A percentile compares a stretch with the other conserved stretches of the same genome.
Conservation (phyloP, 129 eudicot genomes). For the Gnaphalium uliginosum region DNA sequence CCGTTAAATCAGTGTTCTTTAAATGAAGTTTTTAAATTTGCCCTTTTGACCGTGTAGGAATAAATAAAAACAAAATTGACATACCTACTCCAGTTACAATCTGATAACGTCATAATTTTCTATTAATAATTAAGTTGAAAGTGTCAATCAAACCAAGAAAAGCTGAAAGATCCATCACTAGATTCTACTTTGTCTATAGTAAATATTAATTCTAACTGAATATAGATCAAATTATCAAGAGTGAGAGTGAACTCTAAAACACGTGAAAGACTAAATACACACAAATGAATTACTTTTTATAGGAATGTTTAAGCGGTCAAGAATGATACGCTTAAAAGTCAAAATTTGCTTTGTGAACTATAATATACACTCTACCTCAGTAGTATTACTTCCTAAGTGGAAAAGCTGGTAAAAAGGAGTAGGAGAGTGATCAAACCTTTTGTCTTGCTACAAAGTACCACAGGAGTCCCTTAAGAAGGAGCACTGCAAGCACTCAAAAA, state of each 20-base stretch:
- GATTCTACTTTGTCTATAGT: neutral
- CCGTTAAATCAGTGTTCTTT: neutral
- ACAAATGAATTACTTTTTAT: neutral
- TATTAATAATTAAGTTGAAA: neutral
- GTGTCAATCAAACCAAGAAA: conserved; percentile 1
- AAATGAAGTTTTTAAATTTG: neutral
- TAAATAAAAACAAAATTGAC: neutral
- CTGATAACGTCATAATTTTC: neutral
- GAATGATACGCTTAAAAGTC: neutral
- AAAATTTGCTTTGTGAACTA: too few species aligned
- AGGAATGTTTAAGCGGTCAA: neutral
- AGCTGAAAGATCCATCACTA: neutral
- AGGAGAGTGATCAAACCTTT: neutral
- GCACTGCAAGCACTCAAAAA: conserved; percentile 27
- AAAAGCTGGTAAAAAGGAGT: neutral
- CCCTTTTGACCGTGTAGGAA: neutral
- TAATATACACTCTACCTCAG: neutral
- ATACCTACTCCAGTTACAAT: neutral
- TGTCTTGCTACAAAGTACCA: conserved; percentile 19
- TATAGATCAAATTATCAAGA: too few species aligned
- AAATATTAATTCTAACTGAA: neutral
- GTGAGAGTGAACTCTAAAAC: neutral
- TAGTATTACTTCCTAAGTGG: neutral
- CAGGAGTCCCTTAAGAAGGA: conserved; percentile 1
- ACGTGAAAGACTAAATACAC: neutral